Conservation (phyloP, 1,284 basidiomycete species). For the Athelia sp. region DNA sequence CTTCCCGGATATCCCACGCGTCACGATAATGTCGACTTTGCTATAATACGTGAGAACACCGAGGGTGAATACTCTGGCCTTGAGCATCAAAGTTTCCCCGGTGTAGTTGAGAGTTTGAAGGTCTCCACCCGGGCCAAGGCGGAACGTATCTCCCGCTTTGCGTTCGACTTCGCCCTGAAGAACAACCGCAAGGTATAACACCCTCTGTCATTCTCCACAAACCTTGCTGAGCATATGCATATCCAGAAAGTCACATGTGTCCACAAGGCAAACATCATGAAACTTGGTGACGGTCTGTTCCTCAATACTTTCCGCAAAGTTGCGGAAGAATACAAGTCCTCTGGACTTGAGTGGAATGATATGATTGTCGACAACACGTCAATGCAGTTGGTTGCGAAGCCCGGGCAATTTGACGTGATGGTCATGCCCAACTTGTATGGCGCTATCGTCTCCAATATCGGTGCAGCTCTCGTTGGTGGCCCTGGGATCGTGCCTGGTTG, state of each 20-base stretch:
- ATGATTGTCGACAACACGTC: constrained; percentile 99
- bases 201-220: not conserved
- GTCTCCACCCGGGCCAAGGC: constrained; percentile 95
- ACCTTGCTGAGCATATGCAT: constrained; percentile 9
- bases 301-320: constrained; percentile 96
- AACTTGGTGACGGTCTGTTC: constrained; percentile 99
- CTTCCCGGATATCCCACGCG: constrained; percentile 96
- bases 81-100: constrained; percentile 97
- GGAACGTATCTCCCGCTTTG: constrained; percentile 95
- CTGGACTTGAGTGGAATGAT: constrained; percentile 91
- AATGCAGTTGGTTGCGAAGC: constrained; percentile 97
- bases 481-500: constrained; percentile 98
- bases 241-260: constrained; percentile 97
- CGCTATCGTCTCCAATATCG: constrained; percentile 97
- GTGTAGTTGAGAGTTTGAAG: constrained; percentile 98
- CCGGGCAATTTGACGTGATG: constrained; percentile 98
- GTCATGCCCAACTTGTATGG: constrained; percentile 98
- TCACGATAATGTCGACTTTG: constrained; percentile 96
- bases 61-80: constrained; percentile 99
- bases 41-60: constrained; percentile 99
- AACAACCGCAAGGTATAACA: constrained; percentile 86
- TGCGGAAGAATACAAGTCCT: constrained; percentile 92
- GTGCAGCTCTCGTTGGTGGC: constrained; percentile 96
- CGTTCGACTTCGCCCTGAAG: constrained; percentile 99
- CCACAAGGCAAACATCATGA: constrained; percentile 99